Evolutionary conservation across 2,329 filamentous ascomycete species (phyloP), one percentile per base, ranked within the genome.

Genomic region (Hypoxylon sp.): DNA sequence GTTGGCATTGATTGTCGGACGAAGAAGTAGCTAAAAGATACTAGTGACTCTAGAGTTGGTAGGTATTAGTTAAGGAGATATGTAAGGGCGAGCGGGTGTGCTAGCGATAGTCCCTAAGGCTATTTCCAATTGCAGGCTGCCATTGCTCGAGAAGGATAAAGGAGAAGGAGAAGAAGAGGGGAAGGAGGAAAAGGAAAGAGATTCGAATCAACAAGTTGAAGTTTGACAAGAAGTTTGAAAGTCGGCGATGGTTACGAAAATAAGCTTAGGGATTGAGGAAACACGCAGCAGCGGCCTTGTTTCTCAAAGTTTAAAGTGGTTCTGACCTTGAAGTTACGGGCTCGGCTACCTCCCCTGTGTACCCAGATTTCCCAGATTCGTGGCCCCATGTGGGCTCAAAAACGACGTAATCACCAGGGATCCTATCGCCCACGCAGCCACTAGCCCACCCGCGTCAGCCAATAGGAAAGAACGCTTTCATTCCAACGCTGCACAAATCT

Each of bases 121-220:
- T 61, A 67, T 33, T 71, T 58, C 55, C 40, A 64, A 72, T 60
- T 58, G 62, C 59, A 74, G 54, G 77, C 74, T 71, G 80, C 20
- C n/a, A 48, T 58, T 25, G 17, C 61, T 64, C 54, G 57, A 69
- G 67, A 68, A 62, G 66, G 64, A 60, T 61, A 69, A 63, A 50
- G 58, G 22, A 7, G 2, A 77, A 50, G 69, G 53, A 61, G 63
- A 61, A 66, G 67, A 63, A 57, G 37, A 69, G 27, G 60, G 51
- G 33, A 51, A 65, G 61, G 66, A 67, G 68, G 57, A 68, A 66
- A 57, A 60, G 69, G 69, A 69, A 65, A 69, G 64, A 54, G 17
- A 49, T 37, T 48, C 22, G 63, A 64, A 75, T 69, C 74, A 74
- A 61, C 40, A 35, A 35, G 42, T 37, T 44, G 48, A 35, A 42